Evolutionary conservation across 2,329 filamentous ascomycete species (phyloP).

Genomic region (Phialocephala subalpina): DNA sequence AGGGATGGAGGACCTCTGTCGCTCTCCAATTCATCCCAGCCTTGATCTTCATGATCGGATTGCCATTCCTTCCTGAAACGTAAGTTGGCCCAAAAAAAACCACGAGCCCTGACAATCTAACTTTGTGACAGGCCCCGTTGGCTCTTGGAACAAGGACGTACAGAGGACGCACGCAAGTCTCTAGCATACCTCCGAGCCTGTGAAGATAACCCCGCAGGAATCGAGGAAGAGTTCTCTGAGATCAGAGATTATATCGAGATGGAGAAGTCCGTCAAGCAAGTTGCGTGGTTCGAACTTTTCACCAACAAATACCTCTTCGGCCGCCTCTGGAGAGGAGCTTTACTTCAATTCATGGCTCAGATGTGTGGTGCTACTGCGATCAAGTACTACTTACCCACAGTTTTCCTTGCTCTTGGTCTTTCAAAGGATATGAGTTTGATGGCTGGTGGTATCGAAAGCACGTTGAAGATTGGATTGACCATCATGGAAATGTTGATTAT

Average conservation of each 20-base stretch:
- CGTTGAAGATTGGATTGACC: constrained; percentile 63
- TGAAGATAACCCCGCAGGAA: constrained; percentile 49
- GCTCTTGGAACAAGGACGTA: constrained; percentile 59
- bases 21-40: constrained; percentile 60
- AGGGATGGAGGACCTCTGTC: constrained; percentile 62
- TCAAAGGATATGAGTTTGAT: constrained; percentile 56
- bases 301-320: constrained; percentile 55
- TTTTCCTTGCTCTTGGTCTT: constrained; percentile 60
- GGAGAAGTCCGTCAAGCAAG: constrained; percentile 49
- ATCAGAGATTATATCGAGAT: constrained; percentile 53
- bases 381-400: constrained; percentile 65
- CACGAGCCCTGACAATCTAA: background rate
- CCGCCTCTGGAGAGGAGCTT: constrained; percentile 62
- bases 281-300: constrained; percentile 50
- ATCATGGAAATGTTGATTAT: constrained; percentile 65
- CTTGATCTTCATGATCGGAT: constrained; percentile 55
- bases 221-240: constrained; percentile 48
- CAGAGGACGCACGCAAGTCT: constrained; percentile 51
- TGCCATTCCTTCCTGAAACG: constrained; percentile 63
- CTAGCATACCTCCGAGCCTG: constrained; percentile 57
- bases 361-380: constrained; percentile 67
- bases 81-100: constrained; percentile 43
- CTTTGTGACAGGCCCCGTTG: constrained; percentile 56
- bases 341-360: constrained; percentile 67
- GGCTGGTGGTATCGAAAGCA: constrained; percentile 63